Percentiles rank a stretch among this genome's conserved stretches.
Evolutionary conservation across 768 basidiomycete genomes (phyloP).

Genomic region (Suillus plorans): DNA sequence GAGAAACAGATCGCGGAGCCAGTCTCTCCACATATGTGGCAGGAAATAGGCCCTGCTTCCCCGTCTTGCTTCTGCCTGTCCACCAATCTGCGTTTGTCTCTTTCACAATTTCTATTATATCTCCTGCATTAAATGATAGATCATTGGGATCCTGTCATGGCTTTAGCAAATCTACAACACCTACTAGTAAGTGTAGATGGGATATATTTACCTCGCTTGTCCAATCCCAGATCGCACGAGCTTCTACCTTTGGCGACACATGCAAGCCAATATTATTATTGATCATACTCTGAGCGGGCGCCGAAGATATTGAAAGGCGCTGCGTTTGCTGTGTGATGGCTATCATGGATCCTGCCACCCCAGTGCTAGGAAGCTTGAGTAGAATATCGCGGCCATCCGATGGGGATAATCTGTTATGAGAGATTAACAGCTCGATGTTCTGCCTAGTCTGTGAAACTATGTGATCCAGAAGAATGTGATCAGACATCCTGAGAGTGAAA

Average conservation of each 20-base stretch:
- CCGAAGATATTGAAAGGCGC: conserved; percentile 26
- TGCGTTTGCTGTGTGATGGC: conserved; percentile 23
- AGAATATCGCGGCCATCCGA: conserved; percentile 41
- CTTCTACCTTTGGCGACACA: conserved; percentile 19
- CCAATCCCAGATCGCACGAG: conserved; percentile 31
- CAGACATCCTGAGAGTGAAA: conserved; percentile 19
- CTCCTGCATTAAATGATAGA: conserved; percentile 71
- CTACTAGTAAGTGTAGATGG: background rate
- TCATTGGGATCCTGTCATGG: conserved; percentile 67
- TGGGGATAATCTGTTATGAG: conserved; percentile 41
- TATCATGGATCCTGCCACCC: conserved; percentile 14
- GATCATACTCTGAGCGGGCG: background rate
- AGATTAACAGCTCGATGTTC: conserved; percentile 46
- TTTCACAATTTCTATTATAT: conserved; percentile 74
- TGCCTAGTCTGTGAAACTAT: conserved; percentile 46
- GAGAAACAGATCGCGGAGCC: conserved; percentile 18
- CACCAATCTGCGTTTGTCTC: conserved; percentile 93
- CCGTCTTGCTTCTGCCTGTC: conserved; percentile 64
- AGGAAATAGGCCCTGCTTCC: conserved; percentile 75
- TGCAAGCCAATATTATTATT: conserved; percentile 4
- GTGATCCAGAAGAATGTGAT: conserved; percentile 30
- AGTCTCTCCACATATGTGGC: conserved; percentile 68
- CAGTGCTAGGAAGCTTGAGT: conserved; percentile 34
- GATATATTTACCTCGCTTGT: conserved; percentile 24
- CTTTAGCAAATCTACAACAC: conserved; percentile 10